Base-by-base conservation (phyloP, 495 filamentous ascomycete species). In the Penicillium macrosclerotiorum region DNA sequence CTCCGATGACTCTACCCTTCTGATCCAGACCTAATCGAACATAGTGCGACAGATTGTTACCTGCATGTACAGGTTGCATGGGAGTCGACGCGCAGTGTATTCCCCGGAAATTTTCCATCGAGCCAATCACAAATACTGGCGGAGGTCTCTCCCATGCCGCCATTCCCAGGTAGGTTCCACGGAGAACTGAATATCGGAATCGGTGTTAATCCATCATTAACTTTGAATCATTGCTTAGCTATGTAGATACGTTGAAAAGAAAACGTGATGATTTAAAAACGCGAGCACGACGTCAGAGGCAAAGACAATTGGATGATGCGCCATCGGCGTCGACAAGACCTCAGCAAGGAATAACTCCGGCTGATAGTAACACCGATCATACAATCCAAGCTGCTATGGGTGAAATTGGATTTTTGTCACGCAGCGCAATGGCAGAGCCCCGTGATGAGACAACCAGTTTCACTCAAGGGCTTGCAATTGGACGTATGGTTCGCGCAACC, bases 381-480 rank as follows among this genome's bases (percentile, higher is more conserved):
- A 51, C 55, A 3, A 47, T 64, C 14, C 51, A 61, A 26, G 47
- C 46, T 31, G 60, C 60, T 0, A 59, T 64, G 60, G 54, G 60
- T 0, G 57, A 64, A 33, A 60, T 64, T 33, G 54, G 60, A 5
- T 57, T 61, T 13, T 37, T 64, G 30, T 64, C 60, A 1, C 54
- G 54, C 22, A 64, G 47, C 55, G 60, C 60, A 0, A 64, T 64
- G 60, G 60, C 60, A 16, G 60, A 64, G 36, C 57, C 57, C 2
- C 54, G 54, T 6, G 54, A 61, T 37, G 57, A 49, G 17, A 42
- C 20, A 4, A 46, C 43, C n/a, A 50, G 47, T 4, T 49, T 55
- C 13, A 52, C 57, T 0, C 47, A 55, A 18, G 54, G 56, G 18
- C 49, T 64, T 6, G 41, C 49, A 1, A 61, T 59, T 37, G 51